Percentiles rank a stretch among this genome's conserved stretches.
These are phyloP conservation scores for Aspergillus indologenus DNA, from an alignment of 495 filamentous ascomycete genomes.

Conservation along the genomic window DNA sequence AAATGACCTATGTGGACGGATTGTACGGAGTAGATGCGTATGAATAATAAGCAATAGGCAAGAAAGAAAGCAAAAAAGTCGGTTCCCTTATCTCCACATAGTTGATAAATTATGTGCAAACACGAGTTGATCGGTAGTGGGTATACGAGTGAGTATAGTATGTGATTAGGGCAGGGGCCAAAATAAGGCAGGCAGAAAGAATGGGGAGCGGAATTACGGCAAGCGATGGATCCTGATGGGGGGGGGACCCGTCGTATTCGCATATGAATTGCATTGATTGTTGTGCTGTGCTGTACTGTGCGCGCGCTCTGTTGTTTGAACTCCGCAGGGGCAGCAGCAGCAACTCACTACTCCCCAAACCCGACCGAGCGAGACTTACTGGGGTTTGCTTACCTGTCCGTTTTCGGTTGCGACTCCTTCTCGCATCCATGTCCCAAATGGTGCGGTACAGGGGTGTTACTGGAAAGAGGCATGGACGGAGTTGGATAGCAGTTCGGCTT, in stretches of 20 bases:
- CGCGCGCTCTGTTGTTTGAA: too few species aligned
- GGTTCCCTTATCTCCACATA: not conserved
- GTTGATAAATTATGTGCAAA: too few species aligned
- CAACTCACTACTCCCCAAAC: not conserved
- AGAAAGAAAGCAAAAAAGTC: too few species aligned
- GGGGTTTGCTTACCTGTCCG: not conserved
- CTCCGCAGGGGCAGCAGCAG: not conserved
- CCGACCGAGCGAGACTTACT: not conserved
- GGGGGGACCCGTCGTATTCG: not conserved
- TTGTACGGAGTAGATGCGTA: too few species aligned
- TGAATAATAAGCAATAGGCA: too few species aligned
- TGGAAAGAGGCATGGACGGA: not conserved
- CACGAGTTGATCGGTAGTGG: too few species aligned
- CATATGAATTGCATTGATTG: not conserved
- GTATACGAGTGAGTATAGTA: too few species aligned
- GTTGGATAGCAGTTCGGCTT: not conserved
- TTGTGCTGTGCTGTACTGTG: not conserved
- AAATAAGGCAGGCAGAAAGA: not conserved
- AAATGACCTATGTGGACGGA: too few species aligned
- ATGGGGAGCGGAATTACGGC: not conserved
- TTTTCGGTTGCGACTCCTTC: not conserved
- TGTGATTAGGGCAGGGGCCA: not conserved
- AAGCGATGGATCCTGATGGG: constrained; percentile 23
- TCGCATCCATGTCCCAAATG: not conserved
- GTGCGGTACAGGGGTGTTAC: too few species aligned